phyloP scores from a whole-genome alignment of 2,329 filamentous ascomycete genomes.

The Apiospora koreana region DNA sequence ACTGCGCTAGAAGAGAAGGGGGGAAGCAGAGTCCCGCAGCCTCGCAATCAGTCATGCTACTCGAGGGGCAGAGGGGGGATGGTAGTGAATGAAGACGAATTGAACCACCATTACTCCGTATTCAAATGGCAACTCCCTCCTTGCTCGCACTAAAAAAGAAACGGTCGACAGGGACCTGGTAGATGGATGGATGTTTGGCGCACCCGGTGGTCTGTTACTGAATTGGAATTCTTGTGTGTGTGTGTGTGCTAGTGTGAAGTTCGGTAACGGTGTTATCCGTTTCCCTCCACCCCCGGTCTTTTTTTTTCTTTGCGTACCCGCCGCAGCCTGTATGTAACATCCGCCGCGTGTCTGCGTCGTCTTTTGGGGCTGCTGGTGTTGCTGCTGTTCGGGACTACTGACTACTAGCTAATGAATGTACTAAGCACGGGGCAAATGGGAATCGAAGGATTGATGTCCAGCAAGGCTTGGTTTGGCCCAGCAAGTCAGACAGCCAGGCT shows the following conservation, averaged over 20 bases:
- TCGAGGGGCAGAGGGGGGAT: too few relatives aligned
- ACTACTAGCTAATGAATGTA: neutral
- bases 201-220: neutral
- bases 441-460: neutral
- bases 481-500: too few relatives aligned
- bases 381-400: too few relatives aligned
- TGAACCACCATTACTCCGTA: too few relatives aligned
- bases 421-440: neutral
- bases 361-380: neutral
- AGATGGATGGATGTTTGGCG: neutral
- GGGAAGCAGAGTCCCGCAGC: neutral
- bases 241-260: neutral
- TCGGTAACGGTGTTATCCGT: slow-evolving; percentile 7
- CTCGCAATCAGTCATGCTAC: neutral
- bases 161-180: neutral
- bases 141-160: neutral
- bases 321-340: slow-evolving; percentile 6
- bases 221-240: too few relatives aligned
- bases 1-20: neutral
- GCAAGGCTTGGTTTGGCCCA: neutral
- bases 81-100: too few relatives aligned
- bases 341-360: slow-evolving; percentile 5
- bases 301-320: neutral
- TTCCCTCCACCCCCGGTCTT: neutral
- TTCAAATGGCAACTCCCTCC: too few relatives aligned